These are phyloP conservation scores for Calonectria pseudoturangicola DNA, from an alignment of 2,329 filamentous ascomycete species.

Conservation along the genomic window DNA sequence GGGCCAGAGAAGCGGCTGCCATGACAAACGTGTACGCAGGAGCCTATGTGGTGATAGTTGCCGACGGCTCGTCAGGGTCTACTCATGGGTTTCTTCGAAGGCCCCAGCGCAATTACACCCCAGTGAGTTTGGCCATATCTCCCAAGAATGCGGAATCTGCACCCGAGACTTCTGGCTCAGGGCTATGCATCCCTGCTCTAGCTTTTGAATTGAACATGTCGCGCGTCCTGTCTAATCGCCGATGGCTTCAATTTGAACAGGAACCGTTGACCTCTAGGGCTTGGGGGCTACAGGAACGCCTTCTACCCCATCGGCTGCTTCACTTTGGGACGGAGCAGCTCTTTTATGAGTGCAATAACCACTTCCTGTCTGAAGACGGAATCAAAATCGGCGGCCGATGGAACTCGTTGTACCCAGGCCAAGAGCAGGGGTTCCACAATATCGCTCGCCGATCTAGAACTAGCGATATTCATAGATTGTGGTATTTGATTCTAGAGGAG, in stretches of 20 bases:
- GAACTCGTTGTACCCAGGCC: constrained; percentile 23
- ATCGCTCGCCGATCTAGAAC: background rate
- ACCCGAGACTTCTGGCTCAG: too few relatives aligned
- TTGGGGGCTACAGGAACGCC: constrained; percentile 40
- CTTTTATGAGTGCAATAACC: constrained; percentile 39
- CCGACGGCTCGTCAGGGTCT: background rate
- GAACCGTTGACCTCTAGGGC: constrained; percentile 37
- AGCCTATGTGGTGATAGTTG: constrained; percentile 33
- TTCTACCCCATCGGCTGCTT: constrained; percentile 29
- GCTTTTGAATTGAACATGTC: background rate
- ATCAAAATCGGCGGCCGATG: constrained; percentile 18
- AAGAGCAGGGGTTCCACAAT: background rate
- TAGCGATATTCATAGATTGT: constrained; percentile 3
- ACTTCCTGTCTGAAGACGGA: constrained; percentile 38
- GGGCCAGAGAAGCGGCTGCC: constrained; percentile 30
- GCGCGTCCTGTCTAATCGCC: background rate
- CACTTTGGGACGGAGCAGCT: constrained; percentile 38
- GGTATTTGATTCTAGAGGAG: constrained; percentile 30
- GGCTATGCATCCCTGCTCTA: background rate
- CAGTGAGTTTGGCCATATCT: background rate
- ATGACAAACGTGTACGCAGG: constrained; percentile 41
- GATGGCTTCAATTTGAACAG: background rate
- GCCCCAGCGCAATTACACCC: background rate
- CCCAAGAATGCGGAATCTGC: background rate
- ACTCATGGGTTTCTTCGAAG: constrained; percentile 15